Conservation (phyloP, 345 rosid genomes). For the Gossypium ekmanianum region DNA sequence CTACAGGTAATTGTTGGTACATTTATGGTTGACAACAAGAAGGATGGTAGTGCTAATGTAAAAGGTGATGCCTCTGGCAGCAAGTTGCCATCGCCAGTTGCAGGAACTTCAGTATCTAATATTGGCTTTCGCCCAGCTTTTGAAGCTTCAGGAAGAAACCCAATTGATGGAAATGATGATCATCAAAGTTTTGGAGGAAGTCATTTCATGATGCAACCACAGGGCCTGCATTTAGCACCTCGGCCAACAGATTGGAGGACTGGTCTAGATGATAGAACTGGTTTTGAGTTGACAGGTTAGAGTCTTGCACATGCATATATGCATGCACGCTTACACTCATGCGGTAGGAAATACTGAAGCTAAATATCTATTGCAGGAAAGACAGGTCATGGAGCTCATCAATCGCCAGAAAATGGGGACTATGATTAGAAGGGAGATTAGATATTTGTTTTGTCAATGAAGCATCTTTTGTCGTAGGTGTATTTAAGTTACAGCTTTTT, state of each 20-base stretch:
- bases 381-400: conserved; percentile 41
- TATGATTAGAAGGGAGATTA: conserved; percentile 47
- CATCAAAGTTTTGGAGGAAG: conserved; percentile 39
- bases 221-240: conserved; percentile 42
- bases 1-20: conserved; percentile 68
- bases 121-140: conserved; percentile 43
- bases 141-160: conserved; percentile 49
- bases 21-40: conserved; percentile 53
- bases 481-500: conserved; percentile 18
- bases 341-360: conserved; percentile 4
- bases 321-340: not conserved
- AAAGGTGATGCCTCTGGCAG: conserved; percentile 49
- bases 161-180: conserved; percentile 38
- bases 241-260: conserved; percentile 50
- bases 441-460: conserved; percentile 15
- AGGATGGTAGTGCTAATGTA: conserved; percentile 33
- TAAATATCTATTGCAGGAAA: conserved; percentile 39
- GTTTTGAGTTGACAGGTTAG: conserved; percentile 53
- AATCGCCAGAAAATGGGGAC: conserved; percentile 64
- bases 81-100: conserved; percentile 53
- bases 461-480: not conserved
- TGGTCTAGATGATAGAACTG: conserved; percentile 36
- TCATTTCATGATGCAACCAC: conserved; percentile 52
- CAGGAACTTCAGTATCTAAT: conserved; percentile 37
- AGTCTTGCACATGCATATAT: not conserved